Evolutionary conservation across 2,329 filamentous ascomycete species (phyloP).

Genomic region (Penicillium sp.): DNA sequence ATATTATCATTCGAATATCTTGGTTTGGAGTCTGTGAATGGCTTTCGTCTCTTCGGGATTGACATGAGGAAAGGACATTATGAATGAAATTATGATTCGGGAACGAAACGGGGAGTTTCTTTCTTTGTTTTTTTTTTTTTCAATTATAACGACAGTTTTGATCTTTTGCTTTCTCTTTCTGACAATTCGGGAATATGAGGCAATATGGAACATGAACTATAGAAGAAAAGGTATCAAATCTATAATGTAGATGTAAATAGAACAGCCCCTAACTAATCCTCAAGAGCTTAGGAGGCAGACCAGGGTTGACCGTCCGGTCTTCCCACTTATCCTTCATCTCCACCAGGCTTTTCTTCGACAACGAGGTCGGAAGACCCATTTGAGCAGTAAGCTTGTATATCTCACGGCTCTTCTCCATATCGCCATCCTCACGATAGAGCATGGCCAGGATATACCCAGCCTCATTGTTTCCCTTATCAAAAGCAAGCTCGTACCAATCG

Average conservation of each 20-base stretch:
- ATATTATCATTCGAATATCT: not conserved
- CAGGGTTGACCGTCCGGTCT: conserved; percentile 8
- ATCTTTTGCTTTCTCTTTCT: not conserved
- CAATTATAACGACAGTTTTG: not conserved
- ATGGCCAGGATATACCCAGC: conserved; percentile 30
- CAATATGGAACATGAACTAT: not conserved
- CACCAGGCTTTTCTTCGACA: conserved; percentile 1
- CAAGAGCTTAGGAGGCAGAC: not conserved
- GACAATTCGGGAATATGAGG: not conserved
- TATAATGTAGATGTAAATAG: not conserved
- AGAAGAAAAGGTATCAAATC: not conserved
- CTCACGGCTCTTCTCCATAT: conserved; percentile 10
- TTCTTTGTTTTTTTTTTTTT: not conserved
- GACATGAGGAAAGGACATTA: not conserved
- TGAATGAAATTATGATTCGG: not conserved
- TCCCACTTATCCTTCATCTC: conserved; percentile 25
- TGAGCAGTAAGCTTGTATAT: conserved; percentile 14
- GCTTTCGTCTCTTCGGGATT: not conserved
- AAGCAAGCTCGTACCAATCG: conserved; percentile 37
- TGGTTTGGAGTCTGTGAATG: not conserved
- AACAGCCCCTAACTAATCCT: not conserved
- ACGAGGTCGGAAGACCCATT: conserved; percentile 10
- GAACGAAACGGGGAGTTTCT: not conserved
- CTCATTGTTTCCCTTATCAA: conserved; percentile 15
- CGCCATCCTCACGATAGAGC: conserved; percentile 29